Evolutionary conservation across 345 rosid species (phyloP).

Genomic region (Heritiera fomes): DNA sequence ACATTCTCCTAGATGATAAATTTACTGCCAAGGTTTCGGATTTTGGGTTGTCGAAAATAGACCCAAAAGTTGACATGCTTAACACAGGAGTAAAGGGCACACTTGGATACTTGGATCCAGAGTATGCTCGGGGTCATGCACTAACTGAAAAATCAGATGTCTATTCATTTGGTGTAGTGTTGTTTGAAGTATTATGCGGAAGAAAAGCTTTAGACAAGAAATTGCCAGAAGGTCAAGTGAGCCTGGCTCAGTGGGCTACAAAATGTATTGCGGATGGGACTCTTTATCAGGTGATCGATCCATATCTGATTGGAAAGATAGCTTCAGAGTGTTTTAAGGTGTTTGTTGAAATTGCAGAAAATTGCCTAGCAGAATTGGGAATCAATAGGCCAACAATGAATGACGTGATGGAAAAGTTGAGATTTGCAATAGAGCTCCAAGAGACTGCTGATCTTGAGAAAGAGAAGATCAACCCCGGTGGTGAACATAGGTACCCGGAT

Average conservation of each 20-base stretch:
- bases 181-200: slow-evolving; percentile 31
- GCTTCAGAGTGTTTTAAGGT: slow-evolving; percentile 19
- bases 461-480: neutral
- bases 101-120: slow-evolving; percentile 1
- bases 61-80: slow-evolving; percentile 5
- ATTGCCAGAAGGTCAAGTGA: neutral
- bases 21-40: slow-evolving; percentile 24
- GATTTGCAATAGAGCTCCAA: slow-evolving; percentile 24
- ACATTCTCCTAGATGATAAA: slow-evolving; percentile 4
- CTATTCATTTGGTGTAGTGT: slow-evolving; percentile 35
- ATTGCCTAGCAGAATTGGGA: slow-evolving; percentile 23
- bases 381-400: slow-evolving; percentile 20
- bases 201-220: slow-evolving; percentile 18
- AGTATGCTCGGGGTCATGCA: slow-evolving; percentile 1
- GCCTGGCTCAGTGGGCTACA: slow-evolving; percentile 24
- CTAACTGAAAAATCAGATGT: slow-evolving; percentile 10
- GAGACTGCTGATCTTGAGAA: slow-evolving; percentile 15
- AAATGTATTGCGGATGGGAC: slow-evolving; percentile 15
- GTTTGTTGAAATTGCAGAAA: slow-evolving; percentile 23
- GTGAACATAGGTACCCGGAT: slow-evolving; percentile 6
- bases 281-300: slow-evolving; percentile 29
- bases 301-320: slow-evolving; percentile 17
- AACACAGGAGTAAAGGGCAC: slow-evolving; percentile 1
- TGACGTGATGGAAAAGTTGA: too few relatives aligned
- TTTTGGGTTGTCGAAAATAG: slow-evolving; percentile 33